Base-by-base conservation (phyloP, 1,284 basidiomycete species). In the Lentinula novae-zelandiae region DNA sequence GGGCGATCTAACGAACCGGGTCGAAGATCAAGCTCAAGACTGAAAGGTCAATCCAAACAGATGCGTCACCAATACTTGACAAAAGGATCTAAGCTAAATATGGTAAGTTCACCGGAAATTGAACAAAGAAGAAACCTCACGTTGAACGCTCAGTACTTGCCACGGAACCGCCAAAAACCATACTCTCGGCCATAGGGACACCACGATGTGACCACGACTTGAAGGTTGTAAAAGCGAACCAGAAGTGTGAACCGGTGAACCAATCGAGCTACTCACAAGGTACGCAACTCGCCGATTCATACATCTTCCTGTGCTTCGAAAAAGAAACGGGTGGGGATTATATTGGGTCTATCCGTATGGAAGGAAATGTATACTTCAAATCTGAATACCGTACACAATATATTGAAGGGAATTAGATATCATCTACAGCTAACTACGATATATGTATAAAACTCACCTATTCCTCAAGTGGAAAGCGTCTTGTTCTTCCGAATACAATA, bases 101-200 rank as follows among this genome's bases (percentile, higher is more conserved):
- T 53, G 51, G 51, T 53, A 53, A 53, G 51, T n/a, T 38, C 51
- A 20, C 38, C 10, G 49, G 31, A 27, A n/a, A 38, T 36, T 10
- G 33, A 53, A 53, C 34, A 53, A 39, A 53, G 31, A 53, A 33
- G 12, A 27, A 27, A 27, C 27, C 27, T 38, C 13, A 42, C n/a
- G 15, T 40, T 39, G 15, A 27, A 20, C 17, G 36, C 15, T 5
- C 12, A 15, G 5, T 40, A 31, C 38, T 4, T 20, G 42, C 36
- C 10, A 20, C 53, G 53, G 36, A 36, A 27, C 53, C 40, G 15
- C 40, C 27, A 22, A 22, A 17, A 17, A 9, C 22, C 20, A 38
- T 31, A 20, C 10, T 27, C n/a, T 54, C 44, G 59, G 53, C 51
- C 59, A 60, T 55, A 60, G 53, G 53, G 56, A 60, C 53, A 54